Evolutionary conservation across 2,329 filamentous ascomycete species (phyloP).

Genomic region (Penicillium brevicompactum): DNA sequence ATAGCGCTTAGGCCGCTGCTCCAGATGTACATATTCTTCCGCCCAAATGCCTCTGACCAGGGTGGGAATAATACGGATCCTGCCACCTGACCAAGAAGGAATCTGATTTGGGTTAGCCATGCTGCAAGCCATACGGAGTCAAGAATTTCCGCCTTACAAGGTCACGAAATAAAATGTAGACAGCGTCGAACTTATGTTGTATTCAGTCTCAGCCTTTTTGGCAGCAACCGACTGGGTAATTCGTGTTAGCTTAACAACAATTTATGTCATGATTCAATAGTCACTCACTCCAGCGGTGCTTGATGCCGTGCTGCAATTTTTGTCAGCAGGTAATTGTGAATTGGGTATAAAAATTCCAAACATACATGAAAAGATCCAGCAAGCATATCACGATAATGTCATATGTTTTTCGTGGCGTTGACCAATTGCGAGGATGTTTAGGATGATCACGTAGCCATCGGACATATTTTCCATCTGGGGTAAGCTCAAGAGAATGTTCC

Average conservation of each 20-base stretch:
- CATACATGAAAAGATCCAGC: slow-evolving; percentile 38
- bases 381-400: slow-evolving; percentile 31
- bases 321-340: slow-evolving; percentile 8
- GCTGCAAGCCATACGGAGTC: not conserved
- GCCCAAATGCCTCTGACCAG: slow-evolving; percentile 42
- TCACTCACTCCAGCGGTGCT: slow-evolving; percentile 38
- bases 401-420: slow-evolving; percentile 28
- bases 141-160: slow-evolving; percentile 16
- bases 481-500: slow-evolving; percentile 31
- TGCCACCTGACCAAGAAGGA: slow-evolving; percentile 36
- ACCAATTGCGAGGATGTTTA: slow-evolving; percentile 38
- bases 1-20: slow-evolving; percentile 32
- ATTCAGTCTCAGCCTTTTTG: slow-evolving; percentile 29
- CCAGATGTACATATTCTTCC: slow-evolving; percentile 38
- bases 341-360: not conserved
- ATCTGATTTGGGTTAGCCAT: slow-evolving; percentile 23
- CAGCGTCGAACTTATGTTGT: slow-evolving; percentile 25
- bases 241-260: not conserved
- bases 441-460: slow-evolving; percentile 34
- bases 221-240: slow-evolving; percentile 32
- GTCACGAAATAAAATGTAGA: slow-evolving; percentile 37
- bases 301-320: slow-evolving; percentile 32
- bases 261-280: not conserved
- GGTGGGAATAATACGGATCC: slow-evolving; percentile 40
- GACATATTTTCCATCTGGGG: slow-evolving; percentile 32